Percentiles rank a stretch among this genome's conserved stretches.
Evolutionary conservation across 805 yeast species (phyloP).

Genomic region (Hanseniaspora opuntiae): DNA sequence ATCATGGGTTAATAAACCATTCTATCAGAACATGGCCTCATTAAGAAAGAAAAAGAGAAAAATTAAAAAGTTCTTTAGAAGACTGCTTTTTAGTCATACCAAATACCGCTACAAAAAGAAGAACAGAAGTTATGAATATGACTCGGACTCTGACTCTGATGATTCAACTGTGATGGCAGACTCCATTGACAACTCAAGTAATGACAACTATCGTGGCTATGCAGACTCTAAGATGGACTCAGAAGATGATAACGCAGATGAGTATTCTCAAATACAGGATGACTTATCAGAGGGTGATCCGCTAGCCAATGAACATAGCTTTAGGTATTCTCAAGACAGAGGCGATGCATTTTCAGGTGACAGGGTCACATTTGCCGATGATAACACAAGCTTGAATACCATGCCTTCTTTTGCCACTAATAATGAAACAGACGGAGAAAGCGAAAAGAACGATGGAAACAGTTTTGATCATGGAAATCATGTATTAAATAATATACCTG

Average conservation of each 20-base stretch:
- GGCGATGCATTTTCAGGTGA: background rate
- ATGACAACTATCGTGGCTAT: background rate
- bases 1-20: conserved; percentile 37
- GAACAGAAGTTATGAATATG: background rate
- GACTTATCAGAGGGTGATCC: background rate
- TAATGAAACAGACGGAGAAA: background rate
- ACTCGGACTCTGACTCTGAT: background rate
- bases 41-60: conserved; percentile 11
- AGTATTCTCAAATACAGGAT: background rate
- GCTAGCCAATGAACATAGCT: background rate
- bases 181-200: background rate
- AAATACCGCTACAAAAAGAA: background rate
- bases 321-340: background rate
- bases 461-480: background rate
- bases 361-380: background rate
- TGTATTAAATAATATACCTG: conserved; percentile 5
- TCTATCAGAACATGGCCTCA: conserved; percentile 18
- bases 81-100: background rate
- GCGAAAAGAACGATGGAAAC: background rate
- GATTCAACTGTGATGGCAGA: background rate
- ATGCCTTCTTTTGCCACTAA: background rate
- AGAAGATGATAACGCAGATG: background rate
- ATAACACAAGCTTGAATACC: conserved; percentile 1
- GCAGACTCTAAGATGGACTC: background rate
- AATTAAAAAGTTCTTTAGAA: conserved; percentile 1